Evolutionary conservation across 2,329 filamentous ascomycete species (phyloP), one percentile per base, ranked within the genome.

Genomic region (Thelonectria rubi): DNA sequence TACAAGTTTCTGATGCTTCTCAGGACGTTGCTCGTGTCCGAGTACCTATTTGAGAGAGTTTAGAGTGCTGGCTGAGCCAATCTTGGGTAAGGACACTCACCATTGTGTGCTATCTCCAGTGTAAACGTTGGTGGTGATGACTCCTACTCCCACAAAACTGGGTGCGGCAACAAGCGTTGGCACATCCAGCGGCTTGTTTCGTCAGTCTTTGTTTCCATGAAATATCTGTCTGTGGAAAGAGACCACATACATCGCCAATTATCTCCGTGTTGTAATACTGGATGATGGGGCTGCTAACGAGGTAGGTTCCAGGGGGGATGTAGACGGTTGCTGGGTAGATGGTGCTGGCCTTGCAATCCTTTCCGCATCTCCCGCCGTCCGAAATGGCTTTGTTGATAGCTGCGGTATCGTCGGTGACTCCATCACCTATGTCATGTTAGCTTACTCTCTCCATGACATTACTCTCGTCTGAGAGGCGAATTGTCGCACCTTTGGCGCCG

Each of bases 241-340:
- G n/a, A n/a, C n/a, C 50, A 55, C 63, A 65, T 48, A 65, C 58
- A 59, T 73, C 62, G 15, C 71, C 69, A 30, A 89, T 80, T 14
- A 90, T 74, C 73, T 88, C 83, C 12, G 88, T 90, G 65, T 84
- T 84, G 74, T 88, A 90, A 68, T 86, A 88, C 68, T 87, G 81
- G 53, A 87, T 81, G 60, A 90, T 86, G 5, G 84, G 78, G 0
- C 77, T 75, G 49, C 81, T 86, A 56, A 88, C 80, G 1, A 85
- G 53, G 67, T 91, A 91, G 0, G 82, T 88, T 43, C 86, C 86
- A 1, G 70, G 58, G 2, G 74, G 73, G 58, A 75, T 74, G 55
- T 73, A 74, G 14, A 75, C 64, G 7, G 67, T 39, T 14, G 72
- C 73, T 9, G 60, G 64, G 5, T 53, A 48, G 5, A 63, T 62